These are phyloP conservation scores for Hypoxylon sp. DNA, from an alignment of 2,329 filamentous ascomycete species.

Conservation along the genomic window DNA sequence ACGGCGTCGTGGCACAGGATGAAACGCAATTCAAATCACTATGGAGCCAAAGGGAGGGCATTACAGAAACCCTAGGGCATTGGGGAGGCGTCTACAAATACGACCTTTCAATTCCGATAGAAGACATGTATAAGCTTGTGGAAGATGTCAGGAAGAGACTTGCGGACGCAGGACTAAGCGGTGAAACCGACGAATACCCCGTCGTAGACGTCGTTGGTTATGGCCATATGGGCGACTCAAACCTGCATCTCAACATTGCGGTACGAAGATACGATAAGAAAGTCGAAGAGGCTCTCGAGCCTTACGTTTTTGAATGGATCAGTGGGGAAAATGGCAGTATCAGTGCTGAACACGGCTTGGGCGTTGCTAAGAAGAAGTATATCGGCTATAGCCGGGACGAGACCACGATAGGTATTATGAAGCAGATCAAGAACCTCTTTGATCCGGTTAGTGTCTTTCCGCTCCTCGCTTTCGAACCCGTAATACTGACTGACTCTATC, in stretches of 20 bases:
- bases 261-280: conserved; percentile 86
- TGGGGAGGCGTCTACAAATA: conserved; percentile 99
- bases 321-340: conserved; percentile 89
- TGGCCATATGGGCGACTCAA: conserved; percentile 97
- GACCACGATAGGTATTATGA: conserved; percentile 92
- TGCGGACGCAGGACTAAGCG: conserved; percentile 80
- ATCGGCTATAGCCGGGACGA: conserved; percentile 93
- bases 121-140: conserved; percentile 89
- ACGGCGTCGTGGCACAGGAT: conserved; percentile 93
- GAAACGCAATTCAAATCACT: conserved; percentile 89
- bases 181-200: conserved; percentile 80
- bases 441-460: conserved; percentile 80
- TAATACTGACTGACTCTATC: conserved; percentile 43
- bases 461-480: conserved; percentile 12
- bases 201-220: conserved; percentile 95
- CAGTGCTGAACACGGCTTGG: conserved; percentile 95
- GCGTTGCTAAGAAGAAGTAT: conserved; percentile 94
- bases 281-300: conserved; percentile 90
- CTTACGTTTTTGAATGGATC: conserved; percentile 98
- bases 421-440: conserved; percentile 92
- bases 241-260: conserved; percentile 92
- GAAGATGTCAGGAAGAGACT: conserved; percentile 85
- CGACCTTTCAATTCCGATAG: conserved; percentile 92
- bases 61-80: conserved; percentile 89
- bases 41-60: conserved; percentile 94